Evolutionary conservation across 805 yeast genomes (phyloP).

Genomic region (Saturnispora kantuleensis): DNA sequence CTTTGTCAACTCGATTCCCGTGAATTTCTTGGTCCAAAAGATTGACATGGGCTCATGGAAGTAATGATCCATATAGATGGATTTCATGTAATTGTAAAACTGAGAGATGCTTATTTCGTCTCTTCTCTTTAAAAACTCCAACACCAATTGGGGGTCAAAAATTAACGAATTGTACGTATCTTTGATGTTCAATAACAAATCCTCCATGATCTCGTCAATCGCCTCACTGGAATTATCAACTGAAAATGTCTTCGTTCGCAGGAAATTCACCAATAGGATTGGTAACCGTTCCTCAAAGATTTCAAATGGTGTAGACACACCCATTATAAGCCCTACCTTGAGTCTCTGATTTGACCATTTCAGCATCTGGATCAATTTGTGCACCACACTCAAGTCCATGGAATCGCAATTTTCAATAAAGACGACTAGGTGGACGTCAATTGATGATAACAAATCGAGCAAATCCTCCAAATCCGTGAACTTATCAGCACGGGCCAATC

Average conservation of each 20-base stretch:
- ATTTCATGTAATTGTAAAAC: constrained; percentile 24
- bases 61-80: constrained; percentile 27
- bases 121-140: constrained; percentile 20
- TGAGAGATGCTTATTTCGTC: constrained; percentile 23
- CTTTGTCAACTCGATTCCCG: constrained; percentile 15
- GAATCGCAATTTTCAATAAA: constrained; percentile 30
- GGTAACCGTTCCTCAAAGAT: constrained; percentile 28
- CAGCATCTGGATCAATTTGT: constrained; percentile 18
- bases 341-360: constrained; percentile 15
- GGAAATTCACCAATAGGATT: constrained; percentile 14
- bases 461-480: constrained; percentile 21
- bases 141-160: constrained; percentile 24
- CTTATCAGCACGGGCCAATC: constrained; percentile 7
- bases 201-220: constrained; percentile 24
- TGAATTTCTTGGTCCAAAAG: constrained; percentile 25
- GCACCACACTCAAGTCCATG: constrained; percentile 19
- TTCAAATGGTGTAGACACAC: constrained; percentile 27
- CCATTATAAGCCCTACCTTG: constrained; percentile 21
- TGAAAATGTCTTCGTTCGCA: constrained; percentile 21
- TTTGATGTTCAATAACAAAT: constrained; percentile 23
- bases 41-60: constrained; percentile 26
- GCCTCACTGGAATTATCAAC: constrained; percentile 26
- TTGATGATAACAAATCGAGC: constrained; percentile 12
- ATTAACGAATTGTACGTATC: constrained; percentile 26
- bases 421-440: constrained; percentile 16